Percentiles rank a stretch among this genome's conserved stretches.
Evolutionary conservation across 2,329 filamentous ascomycete species (phyloP).

Genomic region (Neofusicoccum ribis): DNA sequence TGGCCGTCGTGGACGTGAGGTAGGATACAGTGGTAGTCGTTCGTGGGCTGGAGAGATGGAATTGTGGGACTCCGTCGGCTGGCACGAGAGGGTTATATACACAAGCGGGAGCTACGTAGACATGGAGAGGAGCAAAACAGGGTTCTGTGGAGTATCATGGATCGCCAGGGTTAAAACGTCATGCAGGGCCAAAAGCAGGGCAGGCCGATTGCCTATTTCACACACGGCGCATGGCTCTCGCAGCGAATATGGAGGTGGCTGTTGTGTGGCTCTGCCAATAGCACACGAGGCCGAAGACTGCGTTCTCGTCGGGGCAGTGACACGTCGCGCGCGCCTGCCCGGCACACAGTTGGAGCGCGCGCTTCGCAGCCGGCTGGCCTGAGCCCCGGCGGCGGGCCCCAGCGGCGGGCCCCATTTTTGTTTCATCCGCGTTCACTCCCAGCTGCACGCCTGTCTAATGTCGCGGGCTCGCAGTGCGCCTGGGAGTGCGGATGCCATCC

Average conservation of each 20-base stretch:
- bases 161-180: constrained; percentile 15
- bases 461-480: too few relatives aligned
- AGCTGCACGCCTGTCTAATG: not conserved
- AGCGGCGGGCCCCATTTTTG: not conserved
- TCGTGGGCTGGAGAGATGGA: not conserved
- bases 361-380: not conserved
- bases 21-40: not conserved
- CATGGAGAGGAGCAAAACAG: constrained; percentile 2
- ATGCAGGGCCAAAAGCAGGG: constrained; percentile 18
- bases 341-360: not conserved
- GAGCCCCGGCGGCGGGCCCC: not conserved
- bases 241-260: not conserved
- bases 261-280: not conserved
- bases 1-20: not conserved
- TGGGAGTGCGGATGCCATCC: too few relatives aligned
- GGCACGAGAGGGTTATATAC: not conserved
- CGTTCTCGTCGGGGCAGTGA: not conserved
- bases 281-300: not conserved
- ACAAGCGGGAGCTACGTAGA: not conserved
- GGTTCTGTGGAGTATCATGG: constrained; percentile 1
- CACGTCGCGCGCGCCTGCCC: constrained; percentile 9
- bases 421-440: not conserved
- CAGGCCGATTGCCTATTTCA: not conserved
- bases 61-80: not conserved
- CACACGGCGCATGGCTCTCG: not conserved